A percentile compares a stretch with the other conserved stretches of the same genome.
These are phyloP conservation scores for Rubus parviflorus DNA, from an alignment of 306 rosid species.

Conservation along the genomic window DNA sequence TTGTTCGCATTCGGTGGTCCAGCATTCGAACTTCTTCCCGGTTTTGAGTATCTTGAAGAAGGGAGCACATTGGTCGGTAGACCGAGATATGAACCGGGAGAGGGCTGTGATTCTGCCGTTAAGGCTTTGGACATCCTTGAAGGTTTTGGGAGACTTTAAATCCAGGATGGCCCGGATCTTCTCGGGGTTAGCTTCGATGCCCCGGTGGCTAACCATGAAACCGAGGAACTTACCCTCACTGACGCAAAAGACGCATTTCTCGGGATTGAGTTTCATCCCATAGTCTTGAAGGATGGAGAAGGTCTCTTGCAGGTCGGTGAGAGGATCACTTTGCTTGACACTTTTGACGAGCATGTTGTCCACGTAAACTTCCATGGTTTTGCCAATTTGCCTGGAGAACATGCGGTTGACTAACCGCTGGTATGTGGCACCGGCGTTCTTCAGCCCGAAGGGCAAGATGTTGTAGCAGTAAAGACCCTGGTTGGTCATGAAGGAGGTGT, in stretches of 20 bases:
- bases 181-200: too few relatives aligned
- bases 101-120: fast-evolving
- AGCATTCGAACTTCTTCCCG: too few relatives aligned
- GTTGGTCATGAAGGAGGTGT: background rate
- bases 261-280: background rate
- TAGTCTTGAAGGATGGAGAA: background rate
- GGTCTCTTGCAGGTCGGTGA: background rate
- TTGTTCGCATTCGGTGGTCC: too few relatives aligned
- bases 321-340: too few relatives aligned
- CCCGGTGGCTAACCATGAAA: background rate
- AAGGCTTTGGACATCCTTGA: background rate
- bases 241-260: background rate
- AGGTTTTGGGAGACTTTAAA: background rate
- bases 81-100: background rate
- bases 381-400: background rate
- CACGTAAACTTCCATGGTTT: background rate
- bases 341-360: background rate
- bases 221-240: background rate
- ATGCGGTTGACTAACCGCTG: background rate
- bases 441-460: background rate
- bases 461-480: background rate
- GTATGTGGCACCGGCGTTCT: too few relatives aligned
- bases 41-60: too few relatives aligned
- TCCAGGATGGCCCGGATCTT: too few relatives aligned
- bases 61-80: too few relatives aligned